Evolutionary conservation across 768 basidiomycete genomes (phyloP), one percentile per base, ranked within the genome.

Genomic region (Mycena galericulata): DNA sequence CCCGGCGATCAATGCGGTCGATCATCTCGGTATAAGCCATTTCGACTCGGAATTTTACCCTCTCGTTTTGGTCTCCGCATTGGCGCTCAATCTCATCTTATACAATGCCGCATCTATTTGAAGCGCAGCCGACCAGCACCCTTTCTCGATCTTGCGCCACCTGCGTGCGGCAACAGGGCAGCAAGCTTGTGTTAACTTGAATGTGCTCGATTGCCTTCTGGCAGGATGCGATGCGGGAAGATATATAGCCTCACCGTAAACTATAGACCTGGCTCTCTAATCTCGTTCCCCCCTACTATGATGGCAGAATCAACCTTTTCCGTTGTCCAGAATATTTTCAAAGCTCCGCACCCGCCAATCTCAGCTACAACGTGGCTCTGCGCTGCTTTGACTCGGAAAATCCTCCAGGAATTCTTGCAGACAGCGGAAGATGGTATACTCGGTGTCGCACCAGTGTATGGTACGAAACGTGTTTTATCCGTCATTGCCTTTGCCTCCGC

Each of bases 381-480:
- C 32, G 71, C 69, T 57, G 68, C 67, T 20, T 43, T 86, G 26
- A 68, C 27, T n/a, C 30, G 56, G 14, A 54, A 30, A 10, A 54
- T 76, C 15, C 46, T 85, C 27, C 66, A 72, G 11, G 62, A 62
- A 1, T 79, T 88, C 22, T 46, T 81, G 38, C 61, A 74, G 22
- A 71, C 79, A 0, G 57, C 76, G 18, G 60, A 67, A 12, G 74
- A 74, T 24, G 61, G 73, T 24, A 43, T 69, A 27, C 65, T 86
- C 30, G 87, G 87, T 5, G 64, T 88, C 6, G 80, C 87, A 10
- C 83, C 86, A 0, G 75, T 77, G 0, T 87, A 84, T 65, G 81
- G 78, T 4, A 12, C 77, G 0, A 75, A 77, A 8, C 80, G 80
- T 36, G 67, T 72, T 11, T 70, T 88, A 14, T 77, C 75, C 0